Evolutionary conservation across 2,329 filamentous ascomycete species (phyloP), one percentile per base, ranked within the genome.

Genomic region (Kalaharituber pfeilii): DNA sequence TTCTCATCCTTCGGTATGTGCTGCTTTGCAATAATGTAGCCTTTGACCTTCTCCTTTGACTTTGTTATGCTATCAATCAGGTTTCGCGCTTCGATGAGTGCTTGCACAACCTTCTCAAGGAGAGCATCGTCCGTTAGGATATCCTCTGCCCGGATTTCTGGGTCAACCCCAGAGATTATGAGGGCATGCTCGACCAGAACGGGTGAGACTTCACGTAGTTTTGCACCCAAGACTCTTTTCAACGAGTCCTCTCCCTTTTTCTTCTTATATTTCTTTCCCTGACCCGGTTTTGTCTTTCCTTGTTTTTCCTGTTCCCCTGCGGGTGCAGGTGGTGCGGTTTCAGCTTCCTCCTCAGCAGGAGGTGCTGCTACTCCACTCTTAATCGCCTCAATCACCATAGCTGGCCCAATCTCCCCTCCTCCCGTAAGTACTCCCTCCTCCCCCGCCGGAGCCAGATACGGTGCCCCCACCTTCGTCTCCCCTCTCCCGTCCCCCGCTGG

Each of bases 191-290:
- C 89, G 18, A 96, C 74, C 5, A 98, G 70, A 53, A 91, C 78
- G 0, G 91, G 88, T 1, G 91, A 87, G 53, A 89, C 79, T 66
- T 98, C 91, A 0, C 84, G 85, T 53, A 96, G 89, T 1, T 84
- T 85, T 11, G 83, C 77, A 0, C 86, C 86, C 52, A 98, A 69
- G 2, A 85, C 82, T 67, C 84, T 88, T 54, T 86, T 78, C 59
- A 96, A 65, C 53, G 81, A 79, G 67, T 89, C 84, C 3, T 81
- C 81, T 0, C 76, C 73, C 67, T 86, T 89, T 62, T 78, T 79
- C 71, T 80, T 84, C 55, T 79, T 78, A 57, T 82, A 81, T 67
- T 87, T 89, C 61, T 79, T 80, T 5, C 70, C 66, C 30, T 66
- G 24, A 2, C 24, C 18, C 11, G n/a, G 66, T 50, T 55, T 61